Evolutionary conservation across 768 basidiomycete genomes (phyloP), one percentile per base, ranked within the genome.

Genomic region (Auricularia auricula-judae): DNA sequence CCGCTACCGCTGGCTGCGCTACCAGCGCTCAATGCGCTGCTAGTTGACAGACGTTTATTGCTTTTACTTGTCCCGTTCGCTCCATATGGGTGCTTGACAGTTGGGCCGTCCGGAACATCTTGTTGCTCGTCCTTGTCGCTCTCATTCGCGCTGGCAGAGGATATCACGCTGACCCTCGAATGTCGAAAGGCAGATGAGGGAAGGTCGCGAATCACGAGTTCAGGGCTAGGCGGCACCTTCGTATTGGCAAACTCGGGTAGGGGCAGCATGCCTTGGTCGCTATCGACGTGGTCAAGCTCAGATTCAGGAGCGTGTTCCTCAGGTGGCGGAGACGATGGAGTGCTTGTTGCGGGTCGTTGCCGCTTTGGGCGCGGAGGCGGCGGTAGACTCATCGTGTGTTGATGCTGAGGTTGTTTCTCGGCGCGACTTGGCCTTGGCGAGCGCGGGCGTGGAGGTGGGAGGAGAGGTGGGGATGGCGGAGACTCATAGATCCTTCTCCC

Each of bases 271-370:
- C 21, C 21, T 18, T 51, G 11, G 16, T 51, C 47, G 14, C 14
- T 18, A 51, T 42, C 39, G 39, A 18, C 14, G 0, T 34, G 56
- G 29, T 59, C 56, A 29, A 34, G 8, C 29, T 59, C 56, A 29
- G 56, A 23, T 33, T 23, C 34, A 14, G 29, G 56, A 59, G 21
- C 12, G 5, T 23, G 23, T 23, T 12, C 23, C 11, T 59, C 77
- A 81, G 60, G 73, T 72, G 4, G 68, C 34, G 35, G 65, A 65
- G 10, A 77, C 66, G 23, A 76, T 68, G 36, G 69, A 36, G 44
- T 68, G 63, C 12, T 76, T 75, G 35, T 72, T 29, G 10, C 34
- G 14, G 56, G 56, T 29, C 56, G 56, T 14, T 33, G 56, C 4
- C 56, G 56, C 18, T 10, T 14, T 29, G 29, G 56, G 34, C 56